phyloP scores from a whole-genome alignment of 2,329 filamentous ascomycete species.

The Trichophyton simii region DNA sequence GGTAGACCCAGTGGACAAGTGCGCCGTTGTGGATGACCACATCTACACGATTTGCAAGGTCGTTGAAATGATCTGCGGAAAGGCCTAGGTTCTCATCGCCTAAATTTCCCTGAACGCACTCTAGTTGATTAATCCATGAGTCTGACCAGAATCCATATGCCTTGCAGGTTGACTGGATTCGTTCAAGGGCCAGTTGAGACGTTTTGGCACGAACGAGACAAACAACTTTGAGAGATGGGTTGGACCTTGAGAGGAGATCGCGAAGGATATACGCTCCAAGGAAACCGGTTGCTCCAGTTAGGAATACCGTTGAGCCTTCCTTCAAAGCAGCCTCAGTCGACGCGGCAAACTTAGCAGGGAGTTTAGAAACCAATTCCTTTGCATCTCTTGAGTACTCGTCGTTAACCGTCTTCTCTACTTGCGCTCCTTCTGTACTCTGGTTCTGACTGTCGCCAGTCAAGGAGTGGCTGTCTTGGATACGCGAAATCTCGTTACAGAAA shows the following conservation, averaged over 20 bases:
- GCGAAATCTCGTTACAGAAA: conserved; percentile 43
- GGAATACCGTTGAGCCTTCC: conserved; percentile 50
- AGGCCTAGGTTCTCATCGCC: conserved; percentile 61
- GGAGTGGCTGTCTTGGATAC: conserved; percentile 36
- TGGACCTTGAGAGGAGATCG: conserved; percentile 55
- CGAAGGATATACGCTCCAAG: conserved; percentile 67
- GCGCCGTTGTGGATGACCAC: conserved; percentile 74
- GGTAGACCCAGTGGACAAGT: conserved; percentile 64
- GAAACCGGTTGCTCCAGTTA: conserved; percentile 87
- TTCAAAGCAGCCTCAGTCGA: conserved; percentile 25
- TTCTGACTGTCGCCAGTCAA: conserved; percentile 23
- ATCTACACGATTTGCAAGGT: conserved; percentile 54
- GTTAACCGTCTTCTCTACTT: conserved; percentile 26
- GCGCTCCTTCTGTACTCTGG: conserved; percentile 9
- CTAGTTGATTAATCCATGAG: conserved; percentile 43
- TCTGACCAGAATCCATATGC: conserved; percentile 71
- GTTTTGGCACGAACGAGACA: conserved; percentile 63
- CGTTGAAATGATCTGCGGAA: conserved; percentile 52
- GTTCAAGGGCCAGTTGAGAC: conserved; percentile 45
- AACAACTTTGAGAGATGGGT: conserved; percentile 50
- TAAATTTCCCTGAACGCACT: conserved; percentile 61
- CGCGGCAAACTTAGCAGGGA: conserved; percentile 35
- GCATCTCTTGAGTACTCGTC: conserved; percentile 41
- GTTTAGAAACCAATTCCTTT: conserved; percentile 34
- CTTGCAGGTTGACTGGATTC: conserved; percentile 54